These are phyloP conservation scores for Pleurotus tuoliensis DNA, from an alignment of 768 basidiomycete genomes.

Conservation along the genomic window DNA sequence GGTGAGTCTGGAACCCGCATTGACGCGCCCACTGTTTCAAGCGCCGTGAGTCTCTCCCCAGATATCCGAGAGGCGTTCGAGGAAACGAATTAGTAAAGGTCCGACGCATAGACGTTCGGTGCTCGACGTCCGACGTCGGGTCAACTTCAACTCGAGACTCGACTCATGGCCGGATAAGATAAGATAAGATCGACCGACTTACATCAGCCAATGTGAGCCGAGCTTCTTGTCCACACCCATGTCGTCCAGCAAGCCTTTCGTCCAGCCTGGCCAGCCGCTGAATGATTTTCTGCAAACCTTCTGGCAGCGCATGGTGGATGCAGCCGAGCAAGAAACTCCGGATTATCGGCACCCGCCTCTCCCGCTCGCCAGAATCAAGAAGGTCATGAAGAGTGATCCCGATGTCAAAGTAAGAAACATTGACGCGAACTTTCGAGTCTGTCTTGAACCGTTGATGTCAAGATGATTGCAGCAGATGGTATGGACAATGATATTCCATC, in stretches of 20 bases:
- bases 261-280: constrained; percentile 82
- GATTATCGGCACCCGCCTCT: constrained; percentile 87
- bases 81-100: no score
- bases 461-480: constrained; percentile 99
- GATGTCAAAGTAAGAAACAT: constrained; percentile 80
- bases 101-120: no score
- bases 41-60: no score
- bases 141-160: no score
- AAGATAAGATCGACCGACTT: no score
- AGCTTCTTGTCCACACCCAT: background rate
- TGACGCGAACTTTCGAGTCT: constrained; percentile 7
- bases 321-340: constrained; percentile 83
- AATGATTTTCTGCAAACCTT: constrained; percentile 83
- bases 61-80: no score
- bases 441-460: constrained; percentile 6
- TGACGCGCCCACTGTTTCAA: no score
- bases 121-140: no score
- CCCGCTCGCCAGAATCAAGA: constrained; percentile 95
- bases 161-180: no score
- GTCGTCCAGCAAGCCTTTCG: constrained; percentile 49
- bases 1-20: no score
- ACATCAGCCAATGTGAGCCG: no score
- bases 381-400: constrained; percentile 98
- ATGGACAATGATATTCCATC: constrained; percentile 16
- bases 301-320: constrained; percentile 87